Conservation (phyloP, 805 yeast genomes). For the Barnettozyma californica region DNA sequence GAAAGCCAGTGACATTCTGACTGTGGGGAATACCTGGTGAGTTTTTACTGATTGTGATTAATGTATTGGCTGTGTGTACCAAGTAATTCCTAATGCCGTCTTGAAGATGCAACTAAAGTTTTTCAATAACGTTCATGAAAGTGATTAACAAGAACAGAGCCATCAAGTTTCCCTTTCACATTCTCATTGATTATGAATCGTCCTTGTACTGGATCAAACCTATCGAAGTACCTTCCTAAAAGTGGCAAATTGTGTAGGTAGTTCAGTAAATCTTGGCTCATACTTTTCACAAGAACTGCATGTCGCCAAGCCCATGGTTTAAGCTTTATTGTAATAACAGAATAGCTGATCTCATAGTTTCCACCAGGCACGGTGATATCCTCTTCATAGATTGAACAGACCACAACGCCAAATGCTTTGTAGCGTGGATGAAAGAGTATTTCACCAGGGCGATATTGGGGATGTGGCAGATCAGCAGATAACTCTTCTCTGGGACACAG, state of each 20-base stretch:
- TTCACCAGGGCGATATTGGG: slow-evolving; percentile 1
- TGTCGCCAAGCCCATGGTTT: background rate
- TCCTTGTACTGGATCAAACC: background rate
- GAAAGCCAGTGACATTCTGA: slow-evolving; percentile 37
- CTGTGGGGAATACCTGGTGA: background rate
- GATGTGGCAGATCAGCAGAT: background rate
- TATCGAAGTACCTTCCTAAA: slow-evolving; percentile 6
- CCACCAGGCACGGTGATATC: background rate
- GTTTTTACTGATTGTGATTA: background rate
- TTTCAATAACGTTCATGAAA: background rate
- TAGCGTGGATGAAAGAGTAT: slow-evolving; percentile 3
- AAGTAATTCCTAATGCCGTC: background rate
- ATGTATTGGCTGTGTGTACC: background rate
- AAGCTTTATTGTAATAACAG: slow-evolving; percentile 3
- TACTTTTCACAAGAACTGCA: background rate
- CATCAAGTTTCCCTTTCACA: background rate
- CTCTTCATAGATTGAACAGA: slow-evolving; percentile 5
- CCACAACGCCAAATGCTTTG: slow-evolving; percentile 1
- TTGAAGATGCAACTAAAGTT: background rate
- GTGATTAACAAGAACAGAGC: background rate
- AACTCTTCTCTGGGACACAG: background rate
- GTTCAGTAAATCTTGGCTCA: background rate
- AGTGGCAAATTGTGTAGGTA: background rate
- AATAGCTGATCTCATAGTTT: background rate
- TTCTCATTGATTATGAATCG: background rate